Evolutionary conservation across 805 yeast species (phyloP).

Genomic region (Monosporozyma unispora): DNA sequence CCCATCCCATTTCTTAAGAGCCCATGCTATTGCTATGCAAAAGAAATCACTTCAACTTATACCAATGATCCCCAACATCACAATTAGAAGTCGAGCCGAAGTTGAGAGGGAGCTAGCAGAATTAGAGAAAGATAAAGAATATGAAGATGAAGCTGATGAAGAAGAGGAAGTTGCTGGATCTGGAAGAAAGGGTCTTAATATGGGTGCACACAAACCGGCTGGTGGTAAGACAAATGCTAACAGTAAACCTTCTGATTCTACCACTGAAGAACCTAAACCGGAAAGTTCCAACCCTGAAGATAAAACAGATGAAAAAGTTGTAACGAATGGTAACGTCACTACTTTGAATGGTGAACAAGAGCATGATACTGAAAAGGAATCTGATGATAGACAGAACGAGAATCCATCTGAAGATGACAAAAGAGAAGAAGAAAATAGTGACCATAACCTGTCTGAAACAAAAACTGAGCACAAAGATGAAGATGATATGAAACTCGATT

Average conservation of each 20-base stretch:
- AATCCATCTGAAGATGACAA: background rate
- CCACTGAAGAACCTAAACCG: slow-evolving; percentile 4
- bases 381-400: background rate
- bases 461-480: background rate
- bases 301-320: background rate
- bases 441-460: background rate
- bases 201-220: slow-evolving; percentile 29
- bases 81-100: slow-evolving; percentile 62
- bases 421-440: background rate
- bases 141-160: slow-evolving; percentile 29
- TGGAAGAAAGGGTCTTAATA: slow-evolving; percentile 30
- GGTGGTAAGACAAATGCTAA: slow-evolving; percentile 9
- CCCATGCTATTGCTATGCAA: slow-evolving; percentile 94
- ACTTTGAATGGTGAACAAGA: too few relatives aligned
- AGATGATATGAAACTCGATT: background rate
- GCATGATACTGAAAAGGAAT: slow-evolving; percentile 22
- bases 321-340: background rate
- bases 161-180: slow-evolving; percentile 30
- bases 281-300: background rate
- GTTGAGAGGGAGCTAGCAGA: slow-evolving; percentile 57
- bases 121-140: slow-evolving; percentile 31
- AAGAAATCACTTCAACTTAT: slow-evolving; percentile 67
- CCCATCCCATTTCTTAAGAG: slow-evolving; percentile 83
- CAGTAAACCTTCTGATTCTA: slow-evolving; percentile 7
- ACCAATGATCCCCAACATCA: slow-evolving; percentile 85